A percentile compares a stretch with the other conserved stretches of the same genome.
Evolutionary conservation across 2,329 filamentous ascomycete genomes (phyloP).

Genomic region (Trichoderma pleuroti): DNA sequence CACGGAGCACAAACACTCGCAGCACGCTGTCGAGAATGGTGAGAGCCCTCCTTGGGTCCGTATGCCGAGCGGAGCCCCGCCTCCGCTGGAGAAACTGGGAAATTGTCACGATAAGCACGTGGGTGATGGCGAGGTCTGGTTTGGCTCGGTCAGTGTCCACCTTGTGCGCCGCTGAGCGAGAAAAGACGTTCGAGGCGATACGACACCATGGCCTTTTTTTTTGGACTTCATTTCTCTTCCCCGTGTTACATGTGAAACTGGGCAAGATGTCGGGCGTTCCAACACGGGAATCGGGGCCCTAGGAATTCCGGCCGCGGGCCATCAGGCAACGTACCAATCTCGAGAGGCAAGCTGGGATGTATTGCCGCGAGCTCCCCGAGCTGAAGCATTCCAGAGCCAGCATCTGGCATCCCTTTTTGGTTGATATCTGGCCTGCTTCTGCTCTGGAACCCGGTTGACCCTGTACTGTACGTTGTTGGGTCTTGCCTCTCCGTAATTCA

Average conservation of each 20-base stretch:
- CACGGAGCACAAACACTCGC: not conserved
- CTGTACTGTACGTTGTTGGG: not conserved
- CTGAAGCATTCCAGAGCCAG: not conserved
- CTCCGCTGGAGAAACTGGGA: conserved; percentile 1
- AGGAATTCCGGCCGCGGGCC: not conserved
- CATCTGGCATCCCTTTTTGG: not conserved
- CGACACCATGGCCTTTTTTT: not conserved
- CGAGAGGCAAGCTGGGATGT: not conserved
- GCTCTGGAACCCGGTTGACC: not conserved
- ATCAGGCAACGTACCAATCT: not conserved
- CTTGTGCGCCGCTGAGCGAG: not conserved
- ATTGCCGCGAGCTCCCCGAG: not conserved
- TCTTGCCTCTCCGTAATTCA: conserved; percentile 18
- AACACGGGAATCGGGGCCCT: not conserved
- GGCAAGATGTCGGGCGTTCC: not conserved
- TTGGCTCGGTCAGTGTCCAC: conserved; percentile 5
- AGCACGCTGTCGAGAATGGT: not conserved
- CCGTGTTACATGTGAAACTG: not conserved
- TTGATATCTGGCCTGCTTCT: not conserved
- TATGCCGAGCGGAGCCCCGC: conserved; percentile 13
- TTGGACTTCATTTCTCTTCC: not conserved
- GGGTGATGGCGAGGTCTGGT: conserved; percentile 5
- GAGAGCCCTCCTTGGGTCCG: not conserved
- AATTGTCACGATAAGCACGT: conserved; percentile 9
- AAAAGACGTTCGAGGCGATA: not conserved